Conservation (phyloP, 2,329 filamentous ascomycete genomes). For the Fusarium zealandicum region DNA sequence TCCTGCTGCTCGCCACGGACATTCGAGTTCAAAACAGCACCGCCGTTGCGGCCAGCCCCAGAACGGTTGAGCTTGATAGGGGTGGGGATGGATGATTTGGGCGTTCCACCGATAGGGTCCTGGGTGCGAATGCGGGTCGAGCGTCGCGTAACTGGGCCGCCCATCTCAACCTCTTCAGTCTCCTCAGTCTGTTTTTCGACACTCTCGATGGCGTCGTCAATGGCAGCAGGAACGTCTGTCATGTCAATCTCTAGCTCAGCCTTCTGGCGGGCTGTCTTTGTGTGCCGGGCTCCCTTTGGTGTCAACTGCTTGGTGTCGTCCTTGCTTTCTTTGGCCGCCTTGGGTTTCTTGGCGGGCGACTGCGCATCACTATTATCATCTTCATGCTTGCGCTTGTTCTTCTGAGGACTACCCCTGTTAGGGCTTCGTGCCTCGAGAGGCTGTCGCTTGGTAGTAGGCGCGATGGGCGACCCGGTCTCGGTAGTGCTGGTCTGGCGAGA, state of each 20-base stretch:
- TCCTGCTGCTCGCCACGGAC: constrained; percentile 46
- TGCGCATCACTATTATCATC: constrained; percentile 25
- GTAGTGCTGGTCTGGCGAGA: constrained; percentile 43
- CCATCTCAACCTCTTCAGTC: constrained; percentile 17
- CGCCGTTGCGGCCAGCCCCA: constrained; percentile 36
- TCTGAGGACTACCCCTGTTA: constrained; percentile 46
- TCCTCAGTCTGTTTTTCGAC: constrained; percentile 1
- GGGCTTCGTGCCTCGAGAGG: constrained; percentile 48
- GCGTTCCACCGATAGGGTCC: constrained; percentile 9
- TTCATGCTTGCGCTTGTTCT: constrained; percentile 45
- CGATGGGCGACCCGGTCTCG: constrained; percentile 44
- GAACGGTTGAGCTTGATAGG: constrained; percentile 44
- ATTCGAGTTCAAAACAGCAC: constrained; percentile 32
- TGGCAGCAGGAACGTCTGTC: constrained; percentile 15
- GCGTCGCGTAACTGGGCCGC: constrained; percentile 37
- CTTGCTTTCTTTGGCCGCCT: constrained; percentile 5
- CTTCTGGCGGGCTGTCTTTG: constrained; percentile 27
- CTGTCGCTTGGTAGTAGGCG: constrained; percentile 36
- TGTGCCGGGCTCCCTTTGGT: constrained; percentile 38
- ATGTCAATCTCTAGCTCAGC: constrained; percentile 20
- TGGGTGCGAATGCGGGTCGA: constrained; percentile 46
- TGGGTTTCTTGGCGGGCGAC: constrained; percentile 33
- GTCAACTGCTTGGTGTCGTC: constrained; percentile 26
- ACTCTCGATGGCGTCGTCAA: neutral
- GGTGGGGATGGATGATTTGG: constrained; percentile 47